Conservation (phyloP, 1,284 basidiomycete genomes). For the Cutaneotrichosporon dermatis region DNA sequence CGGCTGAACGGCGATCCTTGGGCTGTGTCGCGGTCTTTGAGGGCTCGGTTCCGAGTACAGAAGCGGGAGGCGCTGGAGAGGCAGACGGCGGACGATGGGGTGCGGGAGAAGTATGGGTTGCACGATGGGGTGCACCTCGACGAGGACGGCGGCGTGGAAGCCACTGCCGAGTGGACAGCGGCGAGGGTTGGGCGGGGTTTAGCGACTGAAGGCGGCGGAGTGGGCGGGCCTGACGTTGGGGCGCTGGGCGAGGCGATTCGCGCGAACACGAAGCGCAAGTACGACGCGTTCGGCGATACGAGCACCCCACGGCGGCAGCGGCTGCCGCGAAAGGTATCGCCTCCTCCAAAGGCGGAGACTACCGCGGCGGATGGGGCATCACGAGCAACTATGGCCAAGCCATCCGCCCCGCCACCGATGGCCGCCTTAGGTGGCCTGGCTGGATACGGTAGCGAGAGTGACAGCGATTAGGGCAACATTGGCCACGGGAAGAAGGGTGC, state of each 20-base stretch:
- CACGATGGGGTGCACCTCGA: slow-evolving; percentile 52
- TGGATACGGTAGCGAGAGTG: slow-evolving; percentile 4
- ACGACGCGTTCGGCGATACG: slow-evolving; percentile 8
- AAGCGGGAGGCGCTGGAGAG: slow-evolving; percentile 71
- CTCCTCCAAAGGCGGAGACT: background rate
- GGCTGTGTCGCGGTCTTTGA: slow-evolving; percentile 63
- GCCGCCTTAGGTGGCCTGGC: background rate
- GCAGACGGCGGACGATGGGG: slow-evolving; percentile 52
- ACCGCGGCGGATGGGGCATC: background rate
- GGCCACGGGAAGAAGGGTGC: too few relatives aligned
- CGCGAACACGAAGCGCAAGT: slow-evolving; percentile 11
- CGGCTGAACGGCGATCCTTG: slow-evolving; percentile 81
- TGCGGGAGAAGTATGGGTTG: slow-evolving; percentile 70
- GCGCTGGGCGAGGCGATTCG: slow-evolving; percentile 7
- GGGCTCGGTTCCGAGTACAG: slow-evolving; percentile 75
- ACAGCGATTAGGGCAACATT: background rate
- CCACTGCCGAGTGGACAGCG: slow-evolving; percentile 26
- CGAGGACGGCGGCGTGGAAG: slow-evolving; percentile 31
- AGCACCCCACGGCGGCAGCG: background rate
- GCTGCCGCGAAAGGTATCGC: slow-evolving; percentile 3
- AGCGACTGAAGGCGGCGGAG: background rate
- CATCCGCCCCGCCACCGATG: background rate
- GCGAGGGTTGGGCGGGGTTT: slow-evolving; percentile 12
- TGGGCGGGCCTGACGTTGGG: background rate
- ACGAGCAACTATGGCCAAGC: background rate